Evolutionary conservation across 2,329 filamentous ascomycete genomes (phyloP), one percentile per base, ranked within the genome.

Genomic region (Magnaporthiopsis rhizophila): DNA sequence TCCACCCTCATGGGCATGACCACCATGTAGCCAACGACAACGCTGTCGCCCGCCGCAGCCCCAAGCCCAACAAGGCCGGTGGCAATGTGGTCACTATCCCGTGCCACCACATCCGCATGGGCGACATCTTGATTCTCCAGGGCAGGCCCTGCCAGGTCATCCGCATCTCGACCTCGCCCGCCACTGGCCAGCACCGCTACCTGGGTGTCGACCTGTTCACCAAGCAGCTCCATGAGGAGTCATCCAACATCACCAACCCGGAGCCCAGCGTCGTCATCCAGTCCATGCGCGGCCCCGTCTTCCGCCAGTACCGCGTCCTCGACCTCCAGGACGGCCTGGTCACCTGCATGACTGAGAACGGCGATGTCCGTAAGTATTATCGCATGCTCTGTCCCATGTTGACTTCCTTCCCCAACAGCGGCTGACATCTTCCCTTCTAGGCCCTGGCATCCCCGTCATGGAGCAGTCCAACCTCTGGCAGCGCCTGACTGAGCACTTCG

Each of bases 251-350:
- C 82, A 93, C 91, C 81, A 96, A 96, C 89, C 95, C 95, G 69
- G 91, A 90, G 70, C 94, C 94, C 72, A 97, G 91, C 72, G 95
- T 99, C 67, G 88, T 98, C 69, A 94, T 99, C 74, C 95, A 99
- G 89, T 98, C 94, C 83, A 98, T 99, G 92, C 90, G 96, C 71
- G 95, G 94, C 73, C 95, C 95, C 69, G 88, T 98, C 83, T 97
- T 98, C 92, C 98, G 98, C 92, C 95, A 98, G 86, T 99, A 99
- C 89, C 93, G 95, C 75, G 94, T 99, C 77, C 89, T 99, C 68
- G 95, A 99, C 84, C 89, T 99, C 79, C 89, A 92, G 79, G 91
- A 96, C 70, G 93, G 86, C 72, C 34, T 59, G 32, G 80, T 99
- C 75, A 92, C 96, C 70, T 93, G 93, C 84, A 98, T 99, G 93